Base-by-base conservation (phyloP, 805 yeast genomes). In the Kazachstania martiniae region DNA sequence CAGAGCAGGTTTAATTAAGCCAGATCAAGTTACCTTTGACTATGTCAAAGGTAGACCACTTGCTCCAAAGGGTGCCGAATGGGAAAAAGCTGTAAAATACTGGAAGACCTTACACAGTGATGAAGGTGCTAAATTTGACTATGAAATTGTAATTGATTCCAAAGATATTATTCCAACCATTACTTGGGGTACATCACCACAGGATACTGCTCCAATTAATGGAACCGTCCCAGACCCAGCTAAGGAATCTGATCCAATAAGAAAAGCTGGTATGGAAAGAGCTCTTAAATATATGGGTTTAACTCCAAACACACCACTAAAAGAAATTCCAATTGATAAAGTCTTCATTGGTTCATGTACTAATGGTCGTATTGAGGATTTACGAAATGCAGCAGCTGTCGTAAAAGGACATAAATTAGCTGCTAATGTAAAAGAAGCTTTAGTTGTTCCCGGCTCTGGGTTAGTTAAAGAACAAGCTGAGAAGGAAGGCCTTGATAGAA, bases 141-240 rank as follows among this genome's bases (percentile, higher is more conserved):
- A 72, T 45, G 95, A 84, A 46, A 77, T 91, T 46, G 64, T 67
- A 28, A 82, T 91, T 56, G 66, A 78, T 43, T 94, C 93, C 33
- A 62, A 68, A 17, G 97, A 89, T 49, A 77, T 91, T 39, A 74
- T 82, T 32, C 98, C 98, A 46, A 91, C 98, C 16, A 85, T 91
- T 40, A 91, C 98, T 17, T 91, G 98, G 98, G 98, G 98, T 67
- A 91, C 91, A 47, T 89, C 97, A 49, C 98, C 98, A 21, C 97
- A 91, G 64, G 98, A 91, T 56, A 97, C 97, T 29, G 67, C 91
- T 42, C 96, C 98, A 39, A 87, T 91, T 49, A 79, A 93, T 12
- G 94, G 83, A 23, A 51, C 62, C 13, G 94, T 86, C 28, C 98
- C 98, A 32, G 93, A 91, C 56, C 98, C 98, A 40, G 56, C 75